Evolutionary conservation across 257 asterid genomes (phyloP).

Genomic region (Coffea canephora): DNA sequence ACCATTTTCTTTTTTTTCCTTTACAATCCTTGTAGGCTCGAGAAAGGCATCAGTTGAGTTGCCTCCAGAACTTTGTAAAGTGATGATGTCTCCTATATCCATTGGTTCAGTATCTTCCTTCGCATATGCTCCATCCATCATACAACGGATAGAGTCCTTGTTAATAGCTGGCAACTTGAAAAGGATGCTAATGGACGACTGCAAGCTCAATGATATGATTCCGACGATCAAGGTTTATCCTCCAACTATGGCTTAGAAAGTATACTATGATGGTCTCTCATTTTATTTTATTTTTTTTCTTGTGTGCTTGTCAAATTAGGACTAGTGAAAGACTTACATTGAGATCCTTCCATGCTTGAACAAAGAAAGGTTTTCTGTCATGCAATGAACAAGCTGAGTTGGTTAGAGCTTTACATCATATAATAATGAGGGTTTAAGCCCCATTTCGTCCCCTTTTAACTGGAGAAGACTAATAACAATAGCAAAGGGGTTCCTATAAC

Average conservation of each 20-base stretch:
- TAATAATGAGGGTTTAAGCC: too few species aligned
- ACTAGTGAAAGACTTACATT: too few species aligned
- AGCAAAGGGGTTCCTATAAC: too few species aligned
- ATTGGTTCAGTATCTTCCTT: conserved; percentile 54
- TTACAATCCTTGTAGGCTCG: conserved; percentile 34
- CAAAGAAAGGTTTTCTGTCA: too few species aligned
- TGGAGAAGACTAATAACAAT: too few species aligned
- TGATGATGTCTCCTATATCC: conserved; percentile 65
- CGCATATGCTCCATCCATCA: conserved; percentile 59
- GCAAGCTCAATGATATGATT: conserved; percentile 41
- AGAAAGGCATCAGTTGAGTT: conserved; percentile 47
- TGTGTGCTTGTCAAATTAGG: too few species aligned
- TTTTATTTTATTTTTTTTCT: too few species aligned
- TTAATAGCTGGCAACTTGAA: conserved; percentile 63
- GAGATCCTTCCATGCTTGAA: too few species aligned
- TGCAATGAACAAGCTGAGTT: too few species aligned
- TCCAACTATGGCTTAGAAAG: neutral
- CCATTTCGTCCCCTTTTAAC: too few species aligned
- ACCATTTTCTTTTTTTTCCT: neutral
- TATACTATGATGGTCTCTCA: too few species aligned
- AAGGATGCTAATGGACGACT: conserved; percentile 41
- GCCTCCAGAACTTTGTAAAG: conserved; percentile 77
- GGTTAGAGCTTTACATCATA: too few species aligned
- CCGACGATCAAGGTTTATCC: conserved; percentile 50
- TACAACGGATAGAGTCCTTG: conserved; percentile 81